Base-by-base conservation (phyloP, 2,329 filamentous ascomycete species). In the Microdochium nivale region DNA sequence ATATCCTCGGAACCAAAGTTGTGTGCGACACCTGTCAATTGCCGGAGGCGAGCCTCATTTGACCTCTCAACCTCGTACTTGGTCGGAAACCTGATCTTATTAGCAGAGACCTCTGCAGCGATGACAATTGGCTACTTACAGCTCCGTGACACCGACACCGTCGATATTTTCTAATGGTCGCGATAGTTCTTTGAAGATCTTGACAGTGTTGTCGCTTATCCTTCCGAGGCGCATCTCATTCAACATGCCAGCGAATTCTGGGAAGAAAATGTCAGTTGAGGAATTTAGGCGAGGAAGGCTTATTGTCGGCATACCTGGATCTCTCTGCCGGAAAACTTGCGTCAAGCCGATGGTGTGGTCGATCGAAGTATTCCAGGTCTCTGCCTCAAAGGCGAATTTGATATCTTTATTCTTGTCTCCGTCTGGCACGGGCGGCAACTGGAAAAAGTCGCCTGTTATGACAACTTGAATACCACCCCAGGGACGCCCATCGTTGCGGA, bases 361-460 rank as follows among this genome's bases (percentile, higher is more conserved):
- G 55, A 99, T 95, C 1, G 87, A 88, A 1, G 90, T 96, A 52
- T 78, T 85, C 94, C 95, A 99, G 0, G 91, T 95, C 2, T 81
- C 81, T 8, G 91, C 91, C 61, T 96, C 89, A 64, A 99, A 99
- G 0, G 91, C 87, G 67, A 99, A 99, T 63, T 90, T 96, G 47
- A 86, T 82, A 25, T 84, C 78, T 47, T 75, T 71, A 53, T 72
- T 71, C 50, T 83, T 81, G 43, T 80, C 82, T 40, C 74, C 74
- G 33, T 96, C 91, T 1, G 92, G 91, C 1, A 99, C 94, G 1
- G 94, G 94, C 1, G 94, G 94, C 3, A 99, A 72, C 66, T 99
- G 94, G 69, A 99, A 99, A 70, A 99, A 99, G 63, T 99, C 94
- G 2, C 94, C 94, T 0, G 94, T 99, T 54, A 99, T 88, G 52